Conservation (phyloP, 176 grass and related monocot genomes). For the Tuctoria greenei region DNA sequence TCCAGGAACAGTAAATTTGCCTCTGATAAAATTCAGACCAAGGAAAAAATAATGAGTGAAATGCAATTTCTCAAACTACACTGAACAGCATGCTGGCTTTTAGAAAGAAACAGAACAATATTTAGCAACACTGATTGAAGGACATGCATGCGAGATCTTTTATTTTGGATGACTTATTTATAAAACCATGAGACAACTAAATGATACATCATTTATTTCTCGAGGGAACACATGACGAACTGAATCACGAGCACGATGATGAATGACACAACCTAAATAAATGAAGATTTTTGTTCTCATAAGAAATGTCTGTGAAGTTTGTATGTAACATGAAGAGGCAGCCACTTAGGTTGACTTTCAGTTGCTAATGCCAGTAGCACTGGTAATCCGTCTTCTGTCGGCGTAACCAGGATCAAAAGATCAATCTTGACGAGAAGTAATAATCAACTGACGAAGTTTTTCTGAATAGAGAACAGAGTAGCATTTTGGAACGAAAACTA, state of each 20-base stretch:
- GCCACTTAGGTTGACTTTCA: not conserved
- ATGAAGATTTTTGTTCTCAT: not conserved
- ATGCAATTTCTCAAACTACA: not conserved
- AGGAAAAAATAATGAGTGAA: constrained; percentile 5
- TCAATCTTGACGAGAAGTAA: no score
- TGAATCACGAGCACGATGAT: not conserved
- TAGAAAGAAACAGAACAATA: not conserved
- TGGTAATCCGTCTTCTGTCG: no score
- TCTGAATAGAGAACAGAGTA: no score
- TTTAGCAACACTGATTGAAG: not conserved
- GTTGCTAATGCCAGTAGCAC: not conserved
- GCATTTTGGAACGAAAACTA: no score
- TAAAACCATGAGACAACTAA: not conserved
- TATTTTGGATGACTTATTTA: not conserved
- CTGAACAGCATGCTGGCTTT: not conserved
- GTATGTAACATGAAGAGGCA: not conserved
- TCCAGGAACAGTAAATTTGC: constrained; percentile 42
- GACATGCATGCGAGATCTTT: not conserved
- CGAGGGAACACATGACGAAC: not conserved
- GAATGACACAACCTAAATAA: not conserved
- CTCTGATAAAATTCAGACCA: constrained; percentile 18
- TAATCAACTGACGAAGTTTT: no score
- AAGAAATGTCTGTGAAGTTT: not conserved
- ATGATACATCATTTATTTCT: not conserved
- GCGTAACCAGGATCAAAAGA: no score